Percentiles rank a stretch among this genome's conserved stretches.
These are phyloP conservation scores for Spongispora temasekensis DNA, from an alignment of 1,284 basidiomycete species.

Conservation along the genomic window DNA sequence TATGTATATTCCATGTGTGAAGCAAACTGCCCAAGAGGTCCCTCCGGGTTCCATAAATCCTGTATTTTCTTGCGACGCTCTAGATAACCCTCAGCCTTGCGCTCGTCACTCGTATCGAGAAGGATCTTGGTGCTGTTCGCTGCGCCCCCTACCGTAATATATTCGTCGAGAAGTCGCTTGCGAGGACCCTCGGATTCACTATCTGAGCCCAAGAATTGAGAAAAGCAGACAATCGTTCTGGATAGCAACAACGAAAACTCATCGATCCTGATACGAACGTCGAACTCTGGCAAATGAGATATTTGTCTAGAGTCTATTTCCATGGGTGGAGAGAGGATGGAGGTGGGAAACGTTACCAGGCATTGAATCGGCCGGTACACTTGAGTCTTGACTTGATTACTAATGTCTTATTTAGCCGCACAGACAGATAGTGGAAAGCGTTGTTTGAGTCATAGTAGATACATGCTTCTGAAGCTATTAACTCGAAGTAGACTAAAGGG, in stretches of 20 bases:
- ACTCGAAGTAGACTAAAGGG: conserved; percentile 30
- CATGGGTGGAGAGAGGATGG: conserved; percentile 13
- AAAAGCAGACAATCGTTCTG: conserved; percentile 29
- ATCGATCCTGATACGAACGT: conserved; percentile 27
- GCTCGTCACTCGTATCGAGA: conserved; percentile 26
- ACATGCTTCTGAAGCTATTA: conserved; percentile 33
- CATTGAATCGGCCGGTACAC: too few species aligned
- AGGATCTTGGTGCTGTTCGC: conserved; percentile 30
- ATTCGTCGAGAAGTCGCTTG: conserved; percentile 27
- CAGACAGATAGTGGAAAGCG: neutral
- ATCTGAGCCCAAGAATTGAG: conserved; percentile 33
- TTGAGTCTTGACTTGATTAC: too few species aligned
- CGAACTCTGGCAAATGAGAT: conserved; percentile 12
- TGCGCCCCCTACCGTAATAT: conserved; percentile 30
- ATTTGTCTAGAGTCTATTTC: conserved; percentile 4
- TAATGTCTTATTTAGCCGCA: too few species aligned
- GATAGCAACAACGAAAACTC: conserved; percentile 24
- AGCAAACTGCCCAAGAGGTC: conserved; percentile 21
- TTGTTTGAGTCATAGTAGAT: conserved; percentile 27
- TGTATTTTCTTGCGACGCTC: conserved; percentile 25
- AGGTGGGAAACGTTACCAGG: neutral
- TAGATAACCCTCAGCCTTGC: conserved; percentile 24
- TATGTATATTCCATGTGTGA: conserved; percentile 23
- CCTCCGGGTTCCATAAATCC: conserved; percentile 17
- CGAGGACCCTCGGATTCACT: conserved; percentile 25